Evolutionary conservation across 305 asterid species (phyloP).

Genomic region (Fraxinus albicans): DNA sequence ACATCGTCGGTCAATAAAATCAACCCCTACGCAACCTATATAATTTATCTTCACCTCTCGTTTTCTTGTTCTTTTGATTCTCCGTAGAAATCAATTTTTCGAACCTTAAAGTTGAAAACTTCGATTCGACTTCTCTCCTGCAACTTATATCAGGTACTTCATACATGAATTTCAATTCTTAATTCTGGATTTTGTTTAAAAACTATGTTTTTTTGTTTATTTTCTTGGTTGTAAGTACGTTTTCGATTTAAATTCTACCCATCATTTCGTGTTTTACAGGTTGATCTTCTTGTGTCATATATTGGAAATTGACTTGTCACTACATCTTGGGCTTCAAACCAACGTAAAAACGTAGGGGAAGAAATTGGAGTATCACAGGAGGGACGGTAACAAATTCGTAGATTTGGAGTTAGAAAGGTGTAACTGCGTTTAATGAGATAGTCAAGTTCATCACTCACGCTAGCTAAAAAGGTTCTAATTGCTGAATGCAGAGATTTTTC

Average conservation of each 20-base stretch:
- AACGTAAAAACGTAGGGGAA: too few relatives aligned
- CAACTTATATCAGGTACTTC: constrained; percentile 28
- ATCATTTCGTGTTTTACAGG: neutral
- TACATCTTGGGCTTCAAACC: too few relatives aligned
- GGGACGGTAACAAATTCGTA: too few relatives aligned
- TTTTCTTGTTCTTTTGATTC: constrained; percentile 31
- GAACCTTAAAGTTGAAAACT: neutral
- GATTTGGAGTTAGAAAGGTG: too few relatives aligned
- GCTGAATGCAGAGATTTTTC: neutral
- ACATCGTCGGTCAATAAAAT: constrained; percentile 30
- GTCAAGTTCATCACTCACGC: too few relatives aligned
- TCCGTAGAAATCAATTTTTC: neutral
- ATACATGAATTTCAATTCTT: neutral
- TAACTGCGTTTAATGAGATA: too few relatives aligned
- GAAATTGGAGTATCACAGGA: too few relatives aligned
- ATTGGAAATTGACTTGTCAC: neutral
- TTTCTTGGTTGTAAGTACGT: neutral
- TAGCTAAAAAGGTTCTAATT: neutral
- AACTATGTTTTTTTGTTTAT: neutral
- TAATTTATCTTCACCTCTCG: constrained; percentile 22
- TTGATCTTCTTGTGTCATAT: neutral
- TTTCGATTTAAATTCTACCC: neutral
- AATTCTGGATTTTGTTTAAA: neutral
- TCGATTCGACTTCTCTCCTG: constrained; percentile 1
- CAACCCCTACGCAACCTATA: constrained; percentile 27